These are phyloP conservation scores for Epichloe sp. DNA, from an alignment of 2,329 filamentous ascomycete genomes.

Conservation along the genomic window DNA sequence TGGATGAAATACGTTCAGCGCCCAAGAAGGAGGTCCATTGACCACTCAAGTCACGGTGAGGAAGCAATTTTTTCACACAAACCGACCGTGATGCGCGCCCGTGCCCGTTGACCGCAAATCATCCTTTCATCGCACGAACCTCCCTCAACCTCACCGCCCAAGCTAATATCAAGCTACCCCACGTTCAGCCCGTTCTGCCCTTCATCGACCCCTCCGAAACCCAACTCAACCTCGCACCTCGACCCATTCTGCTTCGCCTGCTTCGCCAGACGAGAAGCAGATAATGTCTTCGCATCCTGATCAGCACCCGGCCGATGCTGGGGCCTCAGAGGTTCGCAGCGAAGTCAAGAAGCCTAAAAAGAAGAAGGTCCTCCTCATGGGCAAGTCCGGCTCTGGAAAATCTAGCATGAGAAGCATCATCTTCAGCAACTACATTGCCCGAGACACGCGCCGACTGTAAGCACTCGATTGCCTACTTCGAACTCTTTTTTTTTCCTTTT, in stretches of 20 bases:
- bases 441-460: constrained; percentile 76
- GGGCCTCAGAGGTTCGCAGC: constrained; percentile 23
- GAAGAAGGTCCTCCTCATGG: constrained; percentile 82
- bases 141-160: constrained; percentile 1
- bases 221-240: background rate
- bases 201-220: background rate
- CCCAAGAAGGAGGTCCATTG: too few species aligned
- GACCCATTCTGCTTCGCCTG: background rate
- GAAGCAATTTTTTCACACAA: background rate
- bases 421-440: constrained; percentile 96
- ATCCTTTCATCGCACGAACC: background rate
- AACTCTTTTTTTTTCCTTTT: background rate
- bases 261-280: background rate
- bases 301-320: constrained; percentile 1
- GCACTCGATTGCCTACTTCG: constrained; percentile 11
- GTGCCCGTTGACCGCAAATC: too few species aligned
- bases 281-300: constrained; percentile 7
- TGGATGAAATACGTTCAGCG: too few species aligned
- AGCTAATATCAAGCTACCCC: background rate
- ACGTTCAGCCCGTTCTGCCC: background rate
- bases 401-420: constrained; percentile 98
- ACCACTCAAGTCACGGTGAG: too few species aligned
- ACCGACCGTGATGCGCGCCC: background rate
- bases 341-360: constrained; percentile 65
- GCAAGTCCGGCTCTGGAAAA: constrained; percentile 93